Conservation (phyloP, 768 basidiomycete species). For the Sarcodon aspratus region DNA sequence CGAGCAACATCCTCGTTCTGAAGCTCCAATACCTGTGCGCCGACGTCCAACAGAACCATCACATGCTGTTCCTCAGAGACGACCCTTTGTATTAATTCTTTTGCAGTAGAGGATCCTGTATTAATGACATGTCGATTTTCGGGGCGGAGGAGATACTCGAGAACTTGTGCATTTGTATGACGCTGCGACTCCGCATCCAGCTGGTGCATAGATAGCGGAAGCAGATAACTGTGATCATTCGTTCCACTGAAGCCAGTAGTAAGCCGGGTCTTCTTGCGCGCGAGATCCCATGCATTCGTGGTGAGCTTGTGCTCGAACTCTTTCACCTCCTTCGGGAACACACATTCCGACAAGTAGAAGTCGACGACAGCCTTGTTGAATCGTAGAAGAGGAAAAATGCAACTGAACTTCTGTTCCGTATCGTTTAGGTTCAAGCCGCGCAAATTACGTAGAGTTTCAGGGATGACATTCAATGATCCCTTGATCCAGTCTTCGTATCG, state of each 20-base stretch:
- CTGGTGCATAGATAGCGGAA: conserved; percentile 25
- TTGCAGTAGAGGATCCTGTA: conserved; percentile 19
- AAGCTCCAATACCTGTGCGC: conserved; percentile 44
- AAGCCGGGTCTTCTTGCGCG: conserved; percentile 20
- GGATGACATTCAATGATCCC: conserved; percentile 11
- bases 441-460: conserved; percentile 17
- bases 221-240: conserved; percentile 30
- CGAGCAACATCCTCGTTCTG: conserved; percentile 27
- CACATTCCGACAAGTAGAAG: conserved; percentile 33
- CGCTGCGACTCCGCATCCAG: conserved; percentile 17
- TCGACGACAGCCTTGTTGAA: conserved; percentile 27
- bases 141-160: no score
- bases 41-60: conserved; percentile 44
- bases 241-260: conserved; percentile 48
- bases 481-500: conserved; percentile 31
- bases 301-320: conserved; percentile 36
- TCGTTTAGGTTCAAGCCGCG: conserved; percentile 33
- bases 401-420: conserved; percentile 13
- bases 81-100: conserved; percentile 20
- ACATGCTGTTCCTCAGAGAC: no score
- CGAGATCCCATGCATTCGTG: conserved; percentile 43
- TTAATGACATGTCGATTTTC: no score
- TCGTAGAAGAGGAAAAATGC: conserved; percentile 23
- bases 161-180: no score
- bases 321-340: conserved; percentile 40